Percentiles rank a stretch among this genome's conserved stretches.
These are phyloP conservation scores for Osmanthus fragrans DNA, from an alignment of 257 asterid genomes.

Conservation along the genomic window DNA sequence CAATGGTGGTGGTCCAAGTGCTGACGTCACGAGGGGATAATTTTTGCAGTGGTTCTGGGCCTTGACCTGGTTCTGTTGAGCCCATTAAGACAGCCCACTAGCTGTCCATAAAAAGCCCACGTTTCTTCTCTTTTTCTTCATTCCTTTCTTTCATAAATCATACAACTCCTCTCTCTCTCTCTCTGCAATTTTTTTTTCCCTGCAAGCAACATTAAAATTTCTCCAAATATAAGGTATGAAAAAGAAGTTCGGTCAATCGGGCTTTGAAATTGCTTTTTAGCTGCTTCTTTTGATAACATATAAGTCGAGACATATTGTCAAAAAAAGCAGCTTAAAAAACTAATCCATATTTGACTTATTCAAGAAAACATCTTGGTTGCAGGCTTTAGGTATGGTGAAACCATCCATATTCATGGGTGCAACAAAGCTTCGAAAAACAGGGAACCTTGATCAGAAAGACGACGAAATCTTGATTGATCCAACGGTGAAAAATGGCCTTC, in stretches of 20 bases:
- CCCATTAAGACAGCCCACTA: constrained; percentile 55
- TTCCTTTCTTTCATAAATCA: constrained; percentile 16
- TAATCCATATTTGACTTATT: neutral
- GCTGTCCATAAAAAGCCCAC: constrained; percentile 48
- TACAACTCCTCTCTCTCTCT: constrained; percentile 6
- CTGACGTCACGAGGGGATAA: constrained; percentile 22
- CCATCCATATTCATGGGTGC: constrained; percentile 20
- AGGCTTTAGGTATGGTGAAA: constrained; percentile 30
- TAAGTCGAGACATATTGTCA: neutral
- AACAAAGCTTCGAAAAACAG: constrained; percentile 20
- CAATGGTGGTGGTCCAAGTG: neutral
- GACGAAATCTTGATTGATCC: constrained; percentile 12
- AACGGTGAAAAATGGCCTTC: constrained; percentile 10
- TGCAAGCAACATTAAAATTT: constrained; percentile 40
- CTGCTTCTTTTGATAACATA: neutral
- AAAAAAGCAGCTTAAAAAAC: too few relatives aligned
- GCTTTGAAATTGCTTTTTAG: neutral
- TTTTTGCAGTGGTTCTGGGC: constrained; percentile 54
- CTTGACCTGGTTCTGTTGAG: constrained; percentile 57
- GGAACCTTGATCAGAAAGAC: constrained; percentile 31
- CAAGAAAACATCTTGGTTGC: constrained; percentile 19
- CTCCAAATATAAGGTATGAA: constrained; percentile 49
- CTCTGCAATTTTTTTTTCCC: neutral
- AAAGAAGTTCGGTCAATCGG: neutral
- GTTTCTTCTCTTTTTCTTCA: constrained; percentile 28